These are phyloP conservation scores for Curvularia hawaiiensis DNA, from an alignment of 2,329 filamentous ascomycete species.

Conservation along the genomic window DNA sequence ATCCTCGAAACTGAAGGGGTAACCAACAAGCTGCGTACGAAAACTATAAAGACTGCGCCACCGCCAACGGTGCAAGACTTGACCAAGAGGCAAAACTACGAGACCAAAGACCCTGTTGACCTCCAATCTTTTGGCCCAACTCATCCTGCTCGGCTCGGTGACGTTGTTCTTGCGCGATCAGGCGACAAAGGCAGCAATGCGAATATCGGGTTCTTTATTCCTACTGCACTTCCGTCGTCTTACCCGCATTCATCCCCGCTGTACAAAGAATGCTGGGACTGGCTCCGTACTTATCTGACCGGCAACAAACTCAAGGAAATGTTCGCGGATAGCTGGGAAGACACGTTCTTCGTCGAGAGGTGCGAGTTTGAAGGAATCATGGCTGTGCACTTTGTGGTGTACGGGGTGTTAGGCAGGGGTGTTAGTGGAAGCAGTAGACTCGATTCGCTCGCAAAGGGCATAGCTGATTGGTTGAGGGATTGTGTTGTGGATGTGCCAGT, in stretches of 20 bases:
- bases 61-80: not conserved
- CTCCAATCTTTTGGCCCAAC: not conserved
- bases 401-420: constrained; percentile 46
- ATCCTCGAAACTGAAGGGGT: not conserved
- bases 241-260: not conserved
- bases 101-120: not conserved
- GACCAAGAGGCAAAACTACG: not conserved
- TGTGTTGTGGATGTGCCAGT: constrained; percentile 50
- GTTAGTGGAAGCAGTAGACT: constrained; percentile 55
- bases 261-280: constrained; percentile 39
- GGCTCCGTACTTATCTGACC: constrained; percentile 39
- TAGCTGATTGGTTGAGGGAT: constrained; percentile 58
- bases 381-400: constrained; percentile 47
- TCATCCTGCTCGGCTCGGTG: not conserved
- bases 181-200: constrained; percentile 46
- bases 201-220: constrained; percentile 46
- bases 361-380: constrained; percentile 40
- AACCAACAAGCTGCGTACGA: not conserved
- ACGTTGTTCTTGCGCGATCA: constrained; percentile 24
- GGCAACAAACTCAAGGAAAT: constrained; percentile 33
- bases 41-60: not conserved
- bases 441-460: constrained; percentile 59
- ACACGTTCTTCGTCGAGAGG: constrained; percentile 32
- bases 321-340: constrained; percentile 34
- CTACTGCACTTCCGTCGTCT: constrained; percentile 2